Conservation (phyloP, 768 basidiomycete genomes). For the Trametes punicea region DNA sequence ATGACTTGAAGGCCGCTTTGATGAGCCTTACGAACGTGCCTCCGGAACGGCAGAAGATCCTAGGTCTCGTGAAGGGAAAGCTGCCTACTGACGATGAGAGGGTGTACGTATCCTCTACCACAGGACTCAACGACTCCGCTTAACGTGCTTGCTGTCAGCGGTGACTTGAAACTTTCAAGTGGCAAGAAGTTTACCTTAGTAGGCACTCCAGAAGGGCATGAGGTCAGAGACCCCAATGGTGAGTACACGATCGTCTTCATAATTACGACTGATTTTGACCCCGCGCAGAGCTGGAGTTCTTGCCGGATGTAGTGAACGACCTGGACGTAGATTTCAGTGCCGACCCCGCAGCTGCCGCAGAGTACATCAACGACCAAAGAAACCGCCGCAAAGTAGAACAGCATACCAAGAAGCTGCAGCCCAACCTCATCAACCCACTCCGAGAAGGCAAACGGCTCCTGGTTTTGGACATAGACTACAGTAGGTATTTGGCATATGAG, state of each 20-base stretch:
- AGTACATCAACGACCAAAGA: conserved; percentile 70
- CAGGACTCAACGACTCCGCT: background rate
- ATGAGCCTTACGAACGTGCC: conserved; percentile 74
- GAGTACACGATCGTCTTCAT: conserved; percentile 6
- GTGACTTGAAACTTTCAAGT: conserved; percentile 52
- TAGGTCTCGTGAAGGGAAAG: conserved; percentile 82
- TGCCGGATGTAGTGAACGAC: conserved; percentile 75
- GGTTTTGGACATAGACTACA: conserved; percentile 88
- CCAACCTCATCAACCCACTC: conserved; percentile 74
- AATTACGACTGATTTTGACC: background rate
- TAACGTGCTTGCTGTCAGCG: conserved; percentile 34
- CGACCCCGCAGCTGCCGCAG: conserved; percentile 51
- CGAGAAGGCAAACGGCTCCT: conserved; percentile 75
- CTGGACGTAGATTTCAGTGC: conserved; percentile 78
- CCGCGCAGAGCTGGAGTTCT: conserved; percentile 51
- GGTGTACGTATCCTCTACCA: conserved; percentile 41
- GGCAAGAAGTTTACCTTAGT: conserved; percentile 82
- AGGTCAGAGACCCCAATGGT: conserved; percentile 79
- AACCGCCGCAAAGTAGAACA: conserved; percentile 82
- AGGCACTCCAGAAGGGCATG: conserved; percentile 82
- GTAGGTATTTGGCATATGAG: conserved; percentile 36
- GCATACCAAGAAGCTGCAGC: conserved; percentile 56
- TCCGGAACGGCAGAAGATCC: conserved; percentile 81
- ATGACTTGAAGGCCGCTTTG: conserved; percentile 71
- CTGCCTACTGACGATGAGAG: conserved; percentile 70